Evolutionary conservation across 202 grass and related monocot genomes (phyloP).

Genomic region (Miscanthus sacchariflorus): DNA sequence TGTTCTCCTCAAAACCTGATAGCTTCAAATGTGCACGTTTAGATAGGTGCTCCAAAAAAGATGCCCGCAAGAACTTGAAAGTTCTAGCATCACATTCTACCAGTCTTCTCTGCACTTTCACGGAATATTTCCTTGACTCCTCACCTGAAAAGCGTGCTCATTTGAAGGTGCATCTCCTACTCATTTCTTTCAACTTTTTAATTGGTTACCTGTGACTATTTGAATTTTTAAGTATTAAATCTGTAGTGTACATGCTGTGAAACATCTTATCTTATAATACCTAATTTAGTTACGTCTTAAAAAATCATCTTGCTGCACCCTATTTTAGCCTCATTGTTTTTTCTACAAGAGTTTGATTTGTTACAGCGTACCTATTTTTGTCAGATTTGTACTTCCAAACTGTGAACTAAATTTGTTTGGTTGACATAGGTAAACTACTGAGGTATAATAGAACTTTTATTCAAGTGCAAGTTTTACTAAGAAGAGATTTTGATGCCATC

Average conservation of each 20-base stretch:
- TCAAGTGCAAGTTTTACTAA: neutral
- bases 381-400: neutral
- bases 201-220: conserved; percentile 30
- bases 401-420: neutral
- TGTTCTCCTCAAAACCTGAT: conserved; percentile 50
- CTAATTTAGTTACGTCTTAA: neutral
- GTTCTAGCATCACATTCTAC: conserved; percentile 67
- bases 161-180: conserved; percentile 70
- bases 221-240: conserved; percentile 12
- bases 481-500: neutral
- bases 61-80: conserved; percentile 74
- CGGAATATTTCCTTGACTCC: conserved; percentile 71
- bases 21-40: conserved; percentile 51
- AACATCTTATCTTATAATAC: neutral
- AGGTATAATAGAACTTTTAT: neutral
- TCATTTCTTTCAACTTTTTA: conserved; percentile 43
- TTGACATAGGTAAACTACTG: neutral
- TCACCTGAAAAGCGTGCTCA: conserved; percentile 75
- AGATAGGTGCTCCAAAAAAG: conserved; percentile 66
- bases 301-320: neutral
- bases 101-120: conserved; percentile 70
- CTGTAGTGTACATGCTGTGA: neutral
- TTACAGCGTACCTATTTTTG: neutral
- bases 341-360: neutral
- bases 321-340: neutral